Conservation (phyloP, 2,329 filamentous ascomycete genomes). For the Stachybotrys echinatus region DNA sequence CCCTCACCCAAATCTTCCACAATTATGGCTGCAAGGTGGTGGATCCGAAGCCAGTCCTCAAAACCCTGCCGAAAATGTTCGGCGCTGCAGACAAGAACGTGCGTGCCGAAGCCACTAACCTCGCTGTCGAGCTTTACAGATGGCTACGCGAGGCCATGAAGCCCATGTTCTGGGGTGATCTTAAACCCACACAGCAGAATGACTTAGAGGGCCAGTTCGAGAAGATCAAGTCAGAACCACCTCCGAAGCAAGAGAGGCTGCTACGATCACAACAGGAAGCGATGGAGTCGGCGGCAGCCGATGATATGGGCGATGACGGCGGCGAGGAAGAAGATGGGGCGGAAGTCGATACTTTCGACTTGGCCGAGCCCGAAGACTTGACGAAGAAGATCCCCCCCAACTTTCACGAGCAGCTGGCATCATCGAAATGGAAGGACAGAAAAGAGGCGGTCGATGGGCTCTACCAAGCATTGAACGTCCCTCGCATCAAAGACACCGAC, state of each 20-base stretch:
- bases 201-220: constrained; percentile 94
- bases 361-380: constrained; percentile 85
- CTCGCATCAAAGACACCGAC: constrained; percentile 84
- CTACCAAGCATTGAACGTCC: constrained; percentile 71
- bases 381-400: constrained; percentile 74
- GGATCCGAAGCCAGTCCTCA: constrained; percentile 88
- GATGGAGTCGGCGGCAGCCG: constrained; percentile 62
- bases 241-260: constrained; percentile 85
- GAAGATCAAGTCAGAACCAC: constrained; percentile 78
- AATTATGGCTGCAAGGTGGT: constrained; percentile 92
- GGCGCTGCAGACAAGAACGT: constrained; percentile 98
- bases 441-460: constrained; percentile 90
- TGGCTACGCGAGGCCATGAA: constrained; percentile 99
- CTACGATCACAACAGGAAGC: constrained; percentile 86
- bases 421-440: constrained; percentile 96
- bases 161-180: constrained; percentile 90
- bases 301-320: constrained; percentile 52
- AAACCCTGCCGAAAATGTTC: constrained; percentile 83
- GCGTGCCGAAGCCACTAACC: constrained; percentile 82
- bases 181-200: constrained; percentile 92
- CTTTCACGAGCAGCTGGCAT: constrained; percentile 77
- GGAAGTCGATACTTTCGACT: constrained; percentile 75
- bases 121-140: constrained; percentile 91
- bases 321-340: constrained; percentile 42
- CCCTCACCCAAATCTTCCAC: constrained; percentile 80